Base-by-base conservation (phyloP, 2,329 filamentous ascomycete species). In the Aspergillus sp. region DNA sequence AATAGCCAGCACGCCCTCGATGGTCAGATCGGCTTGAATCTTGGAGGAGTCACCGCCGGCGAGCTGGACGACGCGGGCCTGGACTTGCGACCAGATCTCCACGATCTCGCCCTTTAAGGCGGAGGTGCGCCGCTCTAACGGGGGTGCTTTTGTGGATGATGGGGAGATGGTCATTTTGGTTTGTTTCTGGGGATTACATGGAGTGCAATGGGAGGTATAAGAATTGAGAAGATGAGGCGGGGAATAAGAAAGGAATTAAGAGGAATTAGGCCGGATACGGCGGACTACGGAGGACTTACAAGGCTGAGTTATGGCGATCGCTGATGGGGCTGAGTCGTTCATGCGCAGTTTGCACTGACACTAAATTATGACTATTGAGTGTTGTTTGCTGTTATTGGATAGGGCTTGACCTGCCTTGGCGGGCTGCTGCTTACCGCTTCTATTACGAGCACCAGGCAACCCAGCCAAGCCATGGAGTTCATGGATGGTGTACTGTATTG, bases 31-130 rank as follows among this genome's bases (percentile, higher is more conserved):
- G 3, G 31, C 23, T 23, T 57, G 33, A 35, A 63, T 49, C 7
- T 55, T 54, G 9, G 52, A 43, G 21, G 57, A 12, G 41, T 60
- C 54, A 4, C 50, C 61, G 15, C 61, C 59, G 17, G 55, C 59
- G n/a, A 63, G 41, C 45, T 63, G 59, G 33, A 62, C 37, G 45
- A 63, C 59, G 12, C 61, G 56, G 4, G 48, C 61, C 40, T 63
- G 59, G 3, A 63, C 61, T 41, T 63, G 61, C 19, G 55, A 31
- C 61, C 61, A 63, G 17, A 62, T 60, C 5, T 55, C 52, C 15
- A 45, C 50, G 19, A 63, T 62, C 31, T 63, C 61, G 31, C 55
- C 44, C 35, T 62, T 63, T 17, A 61, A 31, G 31, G 44, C 48
- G 17, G 56, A 54, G 21, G 43, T 56, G 23, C 50, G 51, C 3